A percentile compares a stretch with the other conserved stretches of the same genome.
Evolutionary conservation across 805 yeast species (phyloP).

Genomic region (Wickerhamiella shivajii): DNA sequence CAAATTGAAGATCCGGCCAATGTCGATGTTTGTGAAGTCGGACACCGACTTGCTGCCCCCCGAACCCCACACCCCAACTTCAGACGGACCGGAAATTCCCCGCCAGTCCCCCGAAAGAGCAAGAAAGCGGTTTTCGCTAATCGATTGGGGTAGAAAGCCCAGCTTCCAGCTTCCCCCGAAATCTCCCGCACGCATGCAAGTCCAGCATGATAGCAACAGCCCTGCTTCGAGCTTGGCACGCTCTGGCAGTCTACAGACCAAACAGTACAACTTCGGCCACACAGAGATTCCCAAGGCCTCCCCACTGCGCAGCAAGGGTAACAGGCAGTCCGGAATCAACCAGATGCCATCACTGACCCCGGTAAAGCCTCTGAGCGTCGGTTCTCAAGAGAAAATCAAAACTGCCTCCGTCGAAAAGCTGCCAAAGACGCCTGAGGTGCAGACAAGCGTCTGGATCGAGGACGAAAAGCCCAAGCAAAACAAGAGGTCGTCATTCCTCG

Average conservation of each 20-base stretch:
- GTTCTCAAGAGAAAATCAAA: not conserved
- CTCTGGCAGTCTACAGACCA: constrained; percentile 5
- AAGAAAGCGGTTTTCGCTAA: constrained; percentile 1
- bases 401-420: constrained; percentile 5
- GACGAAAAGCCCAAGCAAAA: constrained; percentile 1
- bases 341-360: not conserved
- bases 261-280: constrained; percentile 1
- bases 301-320: constrained; percentile 1
- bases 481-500: constrained; percentile 6
- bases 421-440: constrained; percentile 1
- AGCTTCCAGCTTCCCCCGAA: not conserved
- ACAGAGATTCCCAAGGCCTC: not conserved
- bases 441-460: constrained; percentile 5
- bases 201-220: not conserved
- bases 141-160: no score
- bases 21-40: constrained; percentile 1
- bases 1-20: constrained; percentile 1
- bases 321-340: no score
- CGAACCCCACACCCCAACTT: not conserved
- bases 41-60: not conserved
- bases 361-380: not conserved
- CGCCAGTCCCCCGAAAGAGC: constrained; percentile 1
- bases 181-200: not conserved
- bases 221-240: constrained; percentile 1
- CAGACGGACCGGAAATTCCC: constrained; percentile 4